Base-by-base conservation (phyloP, 352 stramenopile genomes). In the Phytophthora pluvialis region DNA sequence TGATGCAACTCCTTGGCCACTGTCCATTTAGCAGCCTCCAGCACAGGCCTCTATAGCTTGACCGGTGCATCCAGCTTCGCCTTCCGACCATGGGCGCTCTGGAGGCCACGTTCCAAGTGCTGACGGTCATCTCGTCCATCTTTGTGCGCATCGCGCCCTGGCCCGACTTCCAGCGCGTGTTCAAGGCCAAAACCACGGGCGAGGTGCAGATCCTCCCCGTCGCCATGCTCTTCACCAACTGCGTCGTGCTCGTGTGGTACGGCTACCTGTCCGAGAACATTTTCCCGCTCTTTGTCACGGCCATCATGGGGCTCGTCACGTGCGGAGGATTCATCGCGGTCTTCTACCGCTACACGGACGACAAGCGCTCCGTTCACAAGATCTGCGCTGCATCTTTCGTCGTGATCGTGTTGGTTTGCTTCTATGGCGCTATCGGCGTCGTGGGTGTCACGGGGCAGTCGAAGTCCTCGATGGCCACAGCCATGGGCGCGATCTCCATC, bases 121-220 rank as follows among this genome's bases (percentile, higher is more conserved):
- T 91, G 39, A 81, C 79, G 13, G 86, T 85, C 53, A 74, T 90
- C 43, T 87, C 81, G 47, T 78, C 77, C 55, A 68, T 88, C 44
- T 89, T 87, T 69, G 86, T 91, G 81, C 81, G 80, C 15, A 28
- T 88, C 29, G 78, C 80, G 26, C 83, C 83, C 8, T 77, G 70
- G 44, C 74, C 77, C 10, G 67, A 80, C 15, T 81, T 91, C 49
- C 78, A 81, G 52, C 68, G 70, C 21, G 81, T 91, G 25, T 83
- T 84, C 73, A 85, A 81, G 57, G 49, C 74, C 11, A 72, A 72
- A 33, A 58, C 46, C 11, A 87, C 77, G 0, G 83, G 79, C 16
- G 63, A 73, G 35, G 61, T 78, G 32, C 84, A 82, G 18, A 75
- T 88, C 46, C 67, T 87, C 12, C 81, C 83, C 18, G 77, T 90